A percentile compares a stretch with the other conserved stretches of the same genome.
These are phyloP conservation scores for Deakozyma indianensis DNA, from an alignment of 805 yeast genomes.

Conservation along the genomic window DNA sequence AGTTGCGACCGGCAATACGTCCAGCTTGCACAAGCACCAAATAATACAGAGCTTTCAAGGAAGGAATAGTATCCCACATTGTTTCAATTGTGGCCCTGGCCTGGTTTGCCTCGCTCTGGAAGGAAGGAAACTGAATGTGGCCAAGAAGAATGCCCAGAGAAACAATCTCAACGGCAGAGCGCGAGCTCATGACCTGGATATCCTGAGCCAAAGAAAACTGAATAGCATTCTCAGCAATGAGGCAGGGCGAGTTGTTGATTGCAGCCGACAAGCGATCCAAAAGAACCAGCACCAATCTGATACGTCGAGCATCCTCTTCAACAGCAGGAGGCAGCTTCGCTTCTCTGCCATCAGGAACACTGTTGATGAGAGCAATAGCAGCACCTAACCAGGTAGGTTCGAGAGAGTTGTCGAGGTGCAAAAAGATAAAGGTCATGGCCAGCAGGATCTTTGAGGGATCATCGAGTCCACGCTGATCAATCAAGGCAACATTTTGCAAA, in stretches of 20 bases:
- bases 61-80: background rate
- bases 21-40: background rate
- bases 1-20: background rate
- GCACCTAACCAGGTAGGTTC: slow-evolving; percentile 23
- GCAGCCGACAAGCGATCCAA: background rate
- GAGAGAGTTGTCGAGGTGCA: slow-evolving; percentile 17
- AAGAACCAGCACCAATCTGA: background rate
- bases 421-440: slow-evolving; percentile 20
- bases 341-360: background rate
- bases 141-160: background rate
- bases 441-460: slow-evolving; percentile 15
- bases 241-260: background rate
- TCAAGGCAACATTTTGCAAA: slow-evolving; percentile 2
- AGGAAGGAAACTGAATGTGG: background rate
- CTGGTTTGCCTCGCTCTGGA: background rate
- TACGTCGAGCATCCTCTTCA: background rate
- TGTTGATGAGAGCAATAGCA: slow-evolving; percentile 14
- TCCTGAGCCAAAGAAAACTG: background rate
- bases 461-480: slow-evolving; percentile 6
- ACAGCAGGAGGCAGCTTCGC: background rate
- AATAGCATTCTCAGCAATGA: background rate
- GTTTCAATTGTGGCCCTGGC: background rate
- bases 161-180: background rate
- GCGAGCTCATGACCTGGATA: background rate
- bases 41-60: background rate